These are phyloP conservation scores for Mycena alexandri DNA, from an alignment of 768 basidiomycete species.

Conservation along the genomic window DNA sequence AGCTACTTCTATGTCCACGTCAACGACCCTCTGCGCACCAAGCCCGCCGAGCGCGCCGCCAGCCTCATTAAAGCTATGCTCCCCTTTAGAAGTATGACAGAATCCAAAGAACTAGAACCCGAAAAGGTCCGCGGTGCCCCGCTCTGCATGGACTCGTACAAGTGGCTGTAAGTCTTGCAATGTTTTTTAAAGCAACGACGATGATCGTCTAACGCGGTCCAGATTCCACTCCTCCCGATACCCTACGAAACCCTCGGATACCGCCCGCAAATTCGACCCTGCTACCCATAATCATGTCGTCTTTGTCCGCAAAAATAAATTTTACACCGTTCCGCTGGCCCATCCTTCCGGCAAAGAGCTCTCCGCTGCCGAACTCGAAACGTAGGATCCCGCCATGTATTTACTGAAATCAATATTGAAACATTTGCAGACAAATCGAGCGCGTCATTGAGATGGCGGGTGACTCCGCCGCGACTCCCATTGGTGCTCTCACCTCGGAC, in stretches of 20 bases:
- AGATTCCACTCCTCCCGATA: conserved; percentile 95
- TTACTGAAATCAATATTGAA: conserved; percentile 8
- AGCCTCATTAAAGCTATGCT: conserved; percentile 87
- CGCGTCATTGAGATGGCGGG: conserved; percentile 77
- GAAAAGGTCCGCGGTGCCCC: conserved; percentile 86
- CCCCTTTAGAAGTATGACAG: conserved; percentile 85
- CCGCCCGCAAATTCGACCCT: conserved; percentile 84
- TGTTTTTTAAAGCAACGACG: neutral
- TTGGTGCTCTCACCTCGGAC: conserved; percentile 90
- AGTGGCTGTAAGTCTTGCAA: conserved; percentile 77
- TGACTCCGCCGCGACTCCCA: conserved; percentile 55
- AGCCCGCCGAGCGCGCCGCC: conserved; percentile 82
- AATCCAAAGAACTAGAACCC: conserved; percentile 88
- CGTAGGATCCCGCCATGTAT: conserved; percentile 50
- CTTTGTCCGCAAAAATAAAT: conserved; percentile 91
- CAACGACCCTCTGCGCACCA: conserved; percentile 66
- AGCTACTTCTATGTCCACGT: conserved; percentile 96
- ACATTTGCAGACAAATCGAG: conserved; percentile 67
- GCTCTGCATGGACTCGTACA: conserved; percentile 93
- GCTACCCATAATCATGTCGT: conserved; percentile 86
- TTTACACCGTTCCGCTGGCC: conserved; percentile 84
- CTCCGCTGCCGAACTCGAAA: conserved; percentile 86
- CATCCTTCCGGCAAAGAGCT: conserved; percentile 76
- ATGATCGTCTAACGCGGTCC: neutral
- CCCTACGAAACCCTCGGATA: conserved; percentile 87